phyloP scores from a whole-genome alignment of 768 basidiomycete species.

The Dioszegia crocea region DNA sequence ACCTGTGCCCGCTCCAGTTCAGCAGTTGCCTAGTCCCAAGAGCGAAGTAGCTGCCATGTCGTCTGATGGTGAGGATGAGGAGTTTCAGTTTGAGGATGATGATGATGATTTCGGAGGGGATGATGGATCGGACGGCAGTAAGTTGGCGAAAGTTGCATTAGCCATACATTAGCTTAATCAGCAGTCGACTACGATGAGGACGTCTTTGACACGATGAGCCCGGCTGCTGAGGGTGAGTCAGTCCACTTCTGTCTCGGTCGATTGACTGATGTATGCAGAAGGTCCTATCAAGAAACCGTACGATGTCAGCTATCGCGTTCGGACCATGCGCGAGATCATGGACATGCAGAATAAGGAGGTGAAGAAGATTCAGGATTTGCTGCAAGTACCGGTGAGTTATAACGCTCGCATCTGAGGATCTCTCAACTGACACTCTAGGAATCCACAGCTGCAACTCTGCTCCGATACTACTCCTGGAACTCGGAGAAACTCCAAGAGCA shows the following conservation, averaged over 20 bases:
- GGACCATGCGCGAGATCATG: slow-evolving; percentile 69
- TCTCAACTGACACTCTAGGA: slow-evolving; percentile 52
- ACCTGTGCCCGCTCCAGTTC: not conserved
- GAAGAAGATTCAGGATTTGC: slow-evolving; percentile 80
- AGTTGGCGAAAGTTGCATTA: slow-evolving; percentile 6
- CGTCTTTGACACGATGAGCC: slow-evolving; percentile 42
- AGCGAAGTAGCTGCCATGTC: slow-evolving; percentile 26
- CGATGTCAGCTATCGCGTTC: slow-evolving; percentile 77
- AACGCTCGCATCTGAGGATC: not conserved
- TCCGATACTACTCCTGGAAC: slow-evolving; percentile 88
- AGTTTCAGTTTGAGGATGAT: slow-evolving; percentile 24
- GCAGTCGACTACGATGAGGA: slow-evolving; percentile 38
- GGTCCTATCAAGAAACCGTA: slow-evolving; percentile 54
- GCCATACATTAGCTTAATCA: slow-evolving; percentile 7
- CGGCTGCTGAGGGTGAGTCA: slow-evolving; percentile 39
- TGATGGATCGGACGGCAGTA: slow-evolving; percentile 30
- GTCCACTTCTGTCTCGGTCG: not conserved
- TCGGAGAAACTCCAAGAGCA: slow-evolving; percentile 92
- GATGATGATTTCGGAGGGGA: slow-evolving; percentile 18
- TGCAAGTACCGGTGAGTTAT: slow-evolving; percentile 77
- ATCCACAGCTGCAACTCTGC: slow-evolving; percentile 67
- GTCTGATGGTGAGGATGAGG: slow-evolving; percentile 33
- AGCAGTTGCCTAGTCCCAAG: slow-evolving; percentile 4
- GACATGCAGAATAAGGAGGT: slow-evolving; percentile 71
- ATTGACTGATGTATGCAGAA: slow-evolving; percentile 12